These are phyloP conservation scores for Fonsecaea multimorphosa DNA, from an alignment of 2,329 filamentous ascomycete genomes.

Conservation along the genomic window DNA sequence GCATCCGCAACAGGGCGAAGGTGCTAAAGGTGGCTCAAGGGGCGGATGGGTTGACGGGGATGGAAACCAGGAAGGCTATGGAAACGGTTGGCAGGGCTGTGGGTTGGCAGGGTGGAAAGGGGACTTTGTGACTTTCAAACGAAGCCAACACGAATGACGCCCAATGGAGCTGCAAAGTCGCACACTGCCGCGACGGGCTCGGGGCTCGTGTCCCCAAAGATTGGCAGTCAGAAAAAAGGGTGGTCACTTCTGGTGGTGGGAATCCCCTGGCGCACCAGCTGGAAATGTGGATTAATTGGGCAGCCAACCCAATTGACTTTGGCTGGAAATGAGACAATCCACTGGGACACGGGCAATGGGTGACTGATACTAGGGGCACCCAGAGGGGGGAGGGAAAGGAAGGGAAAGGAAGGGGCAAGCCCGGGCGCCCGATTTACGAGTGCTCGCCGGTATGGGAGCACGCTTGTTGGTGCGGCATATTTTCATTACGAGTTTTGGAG, in stretches of 20 bases:
- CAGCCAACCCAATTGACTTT: constrained; percentile 22
- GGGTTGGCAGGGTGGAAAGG: constrained; percentile 11
- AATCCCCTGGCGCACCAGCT: too few relatives aligned
- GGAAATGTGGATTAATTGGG: constrained; percentile 24
- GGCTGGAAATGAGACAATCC: constrained; percentile 17
- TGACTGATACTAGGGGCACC: background rate
- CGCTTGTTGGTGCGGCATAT: constrained; percentile 3
- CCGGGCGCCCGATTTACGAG: background rate
- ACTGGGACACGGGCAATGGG: constrained; percentile 2
- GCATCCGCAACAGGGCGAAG: constrained; percentile 26
- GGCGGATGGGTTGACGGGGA: constrained; percentile 10
- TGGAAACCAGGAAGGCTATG: constrained; percentile 10
- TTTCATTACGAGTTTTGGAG: background rate
- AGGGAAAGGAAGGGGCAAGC: constrained; percentile 1
- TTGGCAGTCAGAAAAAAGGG: background rate
- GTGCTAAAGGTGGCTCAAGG: constrained; percentile 15
- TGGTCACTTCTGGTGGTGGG: constrained; percentile 12
- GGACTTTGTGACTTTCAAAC: constrained; percentile 15
- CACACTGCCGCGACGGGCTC: constrained; percentile 3
- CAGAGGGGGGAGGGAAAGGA: too few relatives aligned
- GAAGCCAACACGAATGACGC: background rate
- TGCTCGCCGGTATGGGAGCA: too few relatives aligned
- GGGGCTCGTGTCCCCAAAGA: constrained; percentile 7
- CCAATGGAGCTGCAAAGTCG: constrained; percentile 7
- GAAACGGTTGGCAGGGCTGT: constrained; percentile 4